Evolutionary conservation across 257 asterid species (phyloP), one percentile per base, ranked within the genome.

Genomic region (Linderniella brevidens): DNA sequence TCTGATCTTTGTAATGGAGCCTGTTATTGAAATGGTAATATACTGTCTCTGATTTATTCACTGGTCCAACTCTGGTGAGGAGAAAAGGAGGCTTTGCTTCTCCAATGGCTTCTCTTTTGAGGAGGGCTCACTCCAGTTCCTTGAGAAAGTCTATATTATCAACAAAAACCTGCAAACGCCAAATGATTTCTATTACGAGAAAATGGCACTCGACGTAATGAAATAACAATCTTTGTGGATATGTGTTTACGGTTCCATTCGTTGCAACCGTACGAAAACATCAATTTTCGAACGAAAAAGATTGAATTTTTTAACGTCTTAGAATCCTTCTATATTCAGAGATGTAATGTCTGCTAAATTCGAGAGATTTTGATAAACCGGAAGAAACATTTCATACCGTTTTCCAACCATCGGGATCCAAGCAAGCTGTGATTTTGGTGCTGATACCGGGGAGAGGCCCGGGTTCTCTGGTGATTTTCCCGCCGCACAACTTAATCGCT

Each of bases 331-430:
- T n/a, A n/a, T n/a, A n/a, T n/a, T n/a, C n/a, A n/a, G n/a, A n/a
- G n/a, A n/a, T n/a, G n/a, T n/a, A n/a, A n/a, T n/a, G n/a, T n/a
- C n/a, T n/a, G n/a, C n/a, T n/a, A 7, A 4, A 41, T n/a, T 11
- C 5, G 4, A 4, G 11, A 41, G 6, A 11, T 4, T 4, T 41
- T 41, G 11, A 41, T n/a, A 5, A 6, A 6, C 6, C 6, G 32
- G 3, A 25, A 25, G 32, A 25, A 25, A 25, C 32, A 25, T 25
- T 25, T 25, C 32, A 14, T 87, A 87, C 97, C 83, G 93, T 53
- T 39, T 87, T 87, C 97, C 97, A 87, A 45, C 97, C 97, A 87
- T 87, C 97, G 66, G 92, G 97, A 73, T 87, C 97, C 15, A 80
- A 73, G 71, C 93, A 83, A 6, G 97, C 97, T 29, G 86, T 72